Evolutionary conservation across 352 stramenopile genomes (phyloP), one percentile per base, ranked within the genome.

Genomic region (Phytophthora agathidicida): DNA sequence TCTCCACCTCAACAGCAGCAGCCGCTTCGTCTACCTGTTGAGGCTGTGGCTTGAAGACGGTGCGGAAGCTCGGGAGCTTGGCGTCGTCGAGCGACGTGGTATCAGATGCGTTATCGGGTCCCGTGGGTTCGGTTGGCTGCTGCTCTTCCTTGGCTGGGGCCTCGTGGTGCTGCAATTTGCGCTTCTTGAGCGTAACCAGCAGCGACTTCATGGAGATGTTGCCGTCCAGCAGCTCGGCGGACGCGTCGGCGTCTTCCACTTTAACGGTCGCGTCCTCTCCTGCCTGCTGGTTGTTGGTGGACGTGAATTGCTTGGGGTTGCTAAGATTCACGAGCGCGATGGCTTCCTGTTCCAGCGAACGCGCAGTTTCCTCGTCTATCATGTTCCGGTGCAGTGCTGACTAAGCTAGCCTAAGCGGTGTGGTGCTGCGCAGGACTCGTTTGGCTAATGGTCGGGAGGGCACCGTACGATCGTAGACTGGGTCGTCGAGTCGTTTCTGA

Each of bases 121-220:
- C 46, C 16, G 36, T n/a, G 36, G 16, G 7, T 13, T n/a, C 37
- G 24, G 13, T n/a, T 10, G 47, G 19, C 22, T 64, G 37, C 7
- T 50, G 31, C 19, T 58, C 51, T 7, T 52, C 17, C 27, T 57
- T 41, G 1, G 41, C 30, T 13, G 44, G 32, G 17, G 16, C 28
- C 23, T 53, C 32, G 7, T 38, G 32, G 27, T 65, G 60, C 39
- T 75, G 60, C 37, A 79, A 39, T 20, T 79, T 82, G 38, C 75
- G 72, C 64, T 86, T 87, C 65, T 89, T 86, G 35, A 89, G 65
- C 44, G 73, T 86, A 61, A 83, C 80, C 2, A 89, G 68, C 23
- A 89, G 68, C 51, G 76, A 83, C 42, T 81, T 77, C 80, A 89
- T 89, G 24, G 80, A 89, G 57, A 89, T 87, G 58, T 58, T 76